Conservation (phyloP, 2,329 filamentous ascomycete genomes). For the Hyphodiscus sp. region DNA sequence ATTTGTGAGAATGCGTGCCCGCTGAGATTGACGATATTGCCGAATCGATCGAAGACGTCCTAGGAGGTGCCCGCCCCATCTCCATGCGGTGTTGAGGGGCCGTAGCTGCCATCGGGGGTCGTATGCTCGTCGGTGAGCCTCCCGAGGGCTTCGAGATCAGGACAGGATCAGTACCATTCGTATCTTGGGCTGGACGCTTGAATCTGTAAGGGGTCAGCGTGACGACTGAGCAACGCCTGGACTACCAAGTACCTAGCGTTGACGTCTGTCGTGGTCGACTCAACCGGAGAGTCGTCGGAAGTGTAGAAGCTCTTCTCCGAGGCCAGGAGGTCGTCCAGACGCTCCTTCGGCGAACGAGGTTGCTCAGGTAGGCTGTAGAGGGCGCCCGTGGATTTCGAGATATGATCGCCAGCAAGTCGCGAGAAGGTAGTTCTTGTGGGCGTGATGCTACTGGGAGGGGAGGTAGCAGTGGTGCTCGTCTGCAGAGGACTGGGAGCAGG, state of each 20-base stretch:
- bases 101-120: constrained; percentile 25
- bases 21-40: constrained; percentile 74
- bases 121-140: constrained; percentile 16
- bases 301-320: constrained; percentile 30
- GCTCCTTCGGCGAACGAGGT: constrained; percentile 30
- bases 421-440: constrained; percentile 27
- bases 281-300: constrained; percentile 20
- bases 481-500: constrained; percentile 30
- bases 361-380: constrained; percentile 13
- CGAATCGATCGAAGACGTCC: constrained; percentile 88
- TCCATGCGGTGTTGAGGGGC: constrained; percentile 24
- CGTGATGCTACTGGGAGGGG: constrained; percentile 26
- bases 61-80: constrained; percentile 39
- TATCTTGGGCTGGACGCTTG: constrained; percentile 17
- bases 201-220: constrained; percentile 14
- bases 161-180: constrained; percentile 28
- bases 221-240: neutral
- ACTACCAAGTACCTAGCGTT: constrained; percentile 19
- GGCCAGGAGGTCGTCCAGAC: constrained; percentile 30
- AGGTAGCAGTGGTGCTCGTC: constrained; percentile 26
- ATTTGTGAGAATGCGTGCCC: constrained; percentile 51
- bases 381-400: constrained; percentile 14
- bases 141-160: constrained; percentile 19
- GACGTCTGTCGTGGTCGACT: constrained; percentile 15
- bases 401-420: constrained; percentile 17